Evolutionary conservation across 2,329 filamentous ascomycete genomes (phyloP).

Genomic region (Colletotrichum navitas): DNA sequence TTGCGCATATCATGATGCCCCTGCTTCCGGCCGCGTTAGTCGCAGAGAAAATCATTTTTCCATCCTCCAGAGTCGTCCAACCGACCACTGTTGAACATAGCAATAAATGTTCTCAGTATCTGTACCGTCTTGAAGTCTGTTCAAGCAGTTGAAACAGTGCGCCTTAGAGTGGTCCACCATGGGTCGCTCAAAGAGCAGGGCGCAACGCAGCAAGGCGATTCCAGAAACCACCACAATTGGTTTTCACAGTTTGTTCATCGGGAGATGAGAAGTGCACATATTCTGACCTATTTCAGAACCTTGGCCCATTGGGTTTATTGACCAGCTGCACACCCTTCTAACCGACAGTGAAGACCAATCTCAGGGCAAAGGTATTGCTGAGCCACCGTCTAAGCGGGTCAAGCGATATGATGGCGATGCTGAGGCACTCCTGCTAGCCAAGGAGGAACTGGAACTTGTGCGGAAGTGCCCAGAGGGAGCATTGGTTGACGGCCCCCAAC

Average conservation of each 20-base stretch:
- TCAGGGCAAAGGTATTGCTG: not conserved
- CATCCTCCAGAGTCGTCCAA: too few species aligned
- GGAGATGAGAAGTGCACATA: not conserved
- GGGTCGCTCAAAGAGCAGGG: conserved; percentile 30
- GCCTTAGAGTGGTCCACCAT: conserved; percentile 10
- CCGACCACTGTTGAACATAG: not conserved
- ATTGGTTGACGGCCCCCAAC: not conserved
- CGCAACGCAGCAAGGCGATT: conserved; percentile 21
- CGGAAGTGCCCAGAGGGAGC: conserved; percentile 25
- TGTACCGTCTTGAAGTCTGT: not conserved
- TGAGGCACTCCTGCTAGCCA: conserved; percentile 16
- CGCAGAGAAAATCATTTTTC: too few species aligned
- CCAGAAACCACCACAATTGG: conserved; percentile 7
- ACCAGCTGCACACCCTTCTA: conserved; percentile 17
- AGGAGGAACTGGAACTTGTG: conserved; percentile 24
- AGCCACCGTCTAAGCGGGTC: conserved; percentile 27
- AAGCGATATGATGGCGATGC: conserved; percentile 12
- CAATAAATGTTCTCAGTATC: not conserved
- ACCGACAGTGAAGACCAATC: conserved; percentile 10
- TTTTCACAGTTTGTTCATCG: conserved; percentile 30
- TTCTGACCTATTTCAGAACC: conserved; percentile 22
- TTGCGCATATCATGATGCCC: not conserved
- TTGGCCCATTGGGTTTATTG: conserved; percentile 30
- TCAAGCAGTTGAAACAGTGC: not conserved
- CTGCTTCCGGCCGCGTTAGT: not conserved